Evolutionary conservation across 2,329 filamentous ascomycete species (phyloP).

Genomic region (Madurella mycetomatis): DNA sequence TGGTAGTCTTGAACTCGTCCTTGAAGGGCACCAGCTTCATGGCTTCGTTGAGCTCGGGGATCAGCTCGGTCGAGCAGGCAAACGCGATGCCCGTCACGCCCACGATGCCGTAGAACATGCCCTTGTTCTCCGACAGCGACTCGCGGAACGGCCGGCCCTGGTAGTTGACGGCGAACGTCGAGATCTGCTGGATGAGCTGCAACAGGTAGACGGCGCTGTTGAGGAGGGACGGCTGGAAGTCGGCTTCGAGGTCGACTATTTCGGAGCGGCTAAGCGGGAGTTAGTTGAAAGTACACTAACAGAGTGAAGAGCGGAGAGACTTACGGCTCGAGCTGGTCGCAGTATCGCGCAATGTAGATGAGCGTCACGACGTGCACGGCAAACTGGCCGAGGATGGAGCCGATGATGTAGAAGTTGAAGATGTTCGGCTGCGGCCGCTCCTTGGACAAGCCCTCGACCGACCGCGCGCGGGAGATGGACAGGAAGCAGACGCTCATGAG

Average conservation of each 20-base stretch:
- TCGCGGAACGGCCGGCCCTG: conserved; percentile 97
- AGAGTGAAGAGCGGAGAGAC: conserved; percentile 32
- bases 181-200: conserved; percentile 97
- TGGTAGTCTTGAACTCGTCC: conserved; percentile 79
- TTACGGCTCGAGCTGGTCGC: conserved; percentile 80
- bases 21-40: conserved; percentile 90
- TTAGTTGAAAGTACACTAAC: neutral
- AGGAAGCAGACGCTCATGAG: conserved; percentile 99
- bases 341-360: conserved; percentile 88
- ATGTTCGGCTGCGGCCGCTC: conserved; percentile 98
- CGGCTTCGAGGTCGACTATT: conserved; percentile 84
- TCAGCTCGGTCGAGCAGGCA: conserved; percentile 87
- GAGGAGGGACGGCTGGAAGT: conserved; percentile 87
- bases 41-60: conserved; percentile 91
- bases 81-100: conserved; percentile 88
- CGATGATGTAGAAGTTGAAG: conserved; percentile 98
- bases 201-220: conserved; percentile 97
- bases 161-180: conserved; percentile 98
- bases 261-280: conserved; percentile 41
- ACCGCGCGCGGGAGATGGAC: conserved; percentile 94
- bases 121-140: conserved; percentile 88
- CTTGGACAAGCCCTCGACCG: conserved; percentile 91
- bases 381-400: conserved; percentile 94
- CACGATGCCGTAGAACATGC: conserved; percentile 97
- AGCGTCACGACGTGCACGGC: conserved; percentile 91